These are phyloP conservation scores for Chlorella sorokiniana DNA, from an alignment of 139 green algal species.

Conservation along the genomic window DNA sequence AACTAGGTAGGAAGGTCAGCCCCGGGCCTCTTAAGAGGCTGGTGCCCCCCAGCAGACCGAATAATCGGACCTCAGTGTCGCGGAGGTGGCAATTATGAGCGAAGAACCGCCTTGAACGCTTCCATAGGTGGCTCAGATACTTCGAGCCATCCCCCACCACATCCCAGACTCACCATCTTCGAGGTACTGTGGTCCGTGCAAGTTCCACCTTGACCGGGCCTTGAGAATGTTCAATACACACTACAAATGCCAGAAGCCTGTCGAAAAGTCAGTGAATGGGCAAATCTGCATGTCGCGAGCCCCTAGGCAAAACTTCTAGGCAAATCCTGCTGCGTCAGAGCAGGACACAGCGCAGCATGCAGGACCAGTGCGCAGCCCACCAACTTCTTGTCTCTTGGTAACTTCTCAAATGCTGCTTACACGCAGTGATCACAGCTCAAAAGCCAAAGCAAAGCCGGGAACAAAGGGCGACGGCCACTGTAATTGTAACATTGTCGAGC, in stretches of 20 bases:
- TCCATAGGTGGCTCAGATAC: neutral
- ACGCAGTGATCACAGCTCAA: neutral
- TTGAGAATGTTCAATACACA: no score
- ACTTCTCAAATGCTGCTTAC: no score
- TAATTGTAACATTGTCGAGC: constrained; percentile 29
- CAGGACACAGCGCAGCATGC: neutral
- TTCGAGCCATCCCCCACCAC: no score
- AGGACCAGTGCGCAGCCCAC: neutral
- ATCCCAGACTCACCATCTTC: neutral
- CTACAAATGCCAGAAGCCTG: no score
- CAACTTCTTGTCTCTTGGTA: no score
- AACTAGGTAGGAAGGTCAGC: neutral
- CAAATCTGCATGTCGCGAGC: no score
- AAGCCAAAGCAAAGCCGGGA: constrained; percentile 21
- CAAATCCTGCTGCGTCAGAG: neutral
- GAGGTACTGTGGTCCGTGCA: neutral
- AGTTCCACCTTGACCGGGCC: neutral
- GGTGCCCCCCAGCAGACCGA: no score
- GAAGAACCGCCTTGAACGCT: neutral
- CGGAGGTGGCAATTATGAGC: no score
- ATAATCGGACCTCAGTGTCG: no score
- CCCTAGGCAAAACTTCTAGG: no score
- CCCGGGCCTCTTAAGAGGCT: no score
- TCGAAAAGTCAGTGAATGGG: no score
- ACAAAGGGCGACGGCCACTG: neutral